phyloP scores from a whole-genome alignment of 2,329 filamentous ascomycete genomes.

The Beauveria brongniartii region DNA sequence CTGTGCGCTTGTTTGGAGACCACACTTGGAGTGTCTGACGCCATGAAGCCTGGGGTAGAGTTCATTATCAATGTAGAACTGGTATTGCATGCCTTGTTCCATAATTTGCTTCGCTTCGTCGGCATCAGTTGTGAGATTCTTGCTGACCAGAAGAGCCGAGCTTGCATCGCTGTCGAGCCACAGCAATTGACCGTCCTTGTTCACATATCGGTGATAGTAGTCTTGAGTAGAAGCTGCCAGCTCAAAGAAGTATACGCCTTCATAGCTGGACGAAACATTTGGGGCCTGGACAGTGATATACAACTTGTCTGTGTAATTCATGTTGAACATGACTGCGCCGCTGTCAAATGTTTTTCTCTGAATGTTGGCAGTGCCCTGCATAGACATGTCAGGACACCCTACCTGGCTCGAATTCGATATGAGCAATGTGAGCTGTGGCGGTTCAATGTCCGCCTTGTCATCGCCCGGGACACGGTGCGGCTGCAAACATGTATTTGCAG shows the following conservation, averaged over 20 bases:
- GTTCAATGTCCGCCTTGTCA: constrained; percentile 18
- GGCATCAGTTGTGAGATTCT: constrained; percentile 57
- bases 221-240: constrained; percentile 75
- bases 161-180: constrained; percentile 80
- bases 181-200: constrained; percentile 40
- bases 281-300: constrained; percentile 72
- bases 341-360: constrained; percentile 45
- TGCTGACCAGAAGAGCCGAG: constrained; percentile 71
- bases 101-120: constrained; percentile 47
- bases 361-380: constrained; percentile 14
- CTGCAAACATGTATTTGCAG: constrained; percentile 78
- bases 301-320: constrained; percentile 57
- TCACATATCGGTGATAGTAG: constrained; percentile 60
- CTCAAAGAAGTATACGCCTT: constrained; percentile 68
- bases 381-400: constrained; percentile 21
- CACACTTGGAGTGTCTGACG: constrained; percentile 74
- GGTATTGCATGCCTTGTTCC: constrained; percentile 52
- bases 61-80: constrained; percentile 65
- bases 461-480: constrained; percentile 39
- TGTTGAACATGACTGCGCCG: constrained; percentile 60
- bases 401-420: constrained; percentile 49
- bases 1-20: constrained; percentile 58
- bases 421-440: constrained; percentile 71
- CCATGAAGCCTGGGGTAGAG: constrained; percentile 56
- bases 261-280: constrained; percentile 49